Evolutionary conservation across 2,329 filamentous ascomycete genomes (phyloP).

Genomic region (Sporothrix brunneoviolacea): DNA sequence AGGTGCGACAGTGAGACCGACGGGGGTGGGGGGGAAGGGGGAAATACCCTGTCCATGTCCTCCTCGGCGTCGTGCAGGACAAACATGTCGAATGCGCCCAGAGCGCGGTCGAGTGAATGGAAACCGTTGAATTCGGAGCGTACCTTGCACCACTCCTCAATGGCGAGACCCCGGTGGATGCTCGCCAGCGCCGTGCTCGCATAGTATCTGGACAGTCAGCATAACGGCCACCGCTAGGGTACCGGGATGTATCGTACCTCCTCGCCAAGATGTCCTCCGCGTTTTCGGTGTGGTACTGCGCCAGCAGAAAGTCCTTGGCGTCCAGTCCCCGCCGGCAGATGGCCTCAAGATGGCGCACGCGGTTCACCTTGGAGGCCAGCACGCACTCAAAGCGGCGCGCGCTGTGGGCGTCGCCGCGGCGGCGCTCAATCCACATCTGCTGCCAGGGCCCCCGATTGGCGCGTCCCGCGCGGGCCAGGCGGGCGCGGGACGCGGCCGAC

Average conservation of each 20-base stretch:
- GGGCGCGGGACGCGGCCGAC: slow-evolving; percentile 57
- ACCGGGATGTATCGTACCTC: too few relatives aligned
- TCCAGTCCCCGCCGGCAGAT: slow-evolving; percentile 75
- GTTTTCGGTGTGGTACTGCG: slow-evolving; percentile 55
- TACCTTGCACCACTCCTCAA: slow-evolving; percentile 67
- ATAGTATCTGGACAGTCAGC: too few relatives aligned
- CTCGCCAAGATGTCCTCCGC: slow-evolving; percentile 71
- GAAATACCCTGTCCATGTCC: slow-evolving; percentile 65
- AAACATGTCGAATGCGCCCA: slow-evolving; percentile 87
- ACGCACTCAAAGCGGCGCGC: slow-evolving; percentile 58
- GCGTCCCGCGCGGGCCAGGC: slow-evolving; percentile 45
- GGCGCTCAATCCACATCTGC: slow-evolving; percentile 52
- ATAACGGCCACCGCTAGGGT: too few relatives aligned
- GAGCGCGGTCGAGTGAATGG: slow-evolving; percentile 57
- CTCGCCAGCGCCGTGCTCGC: slow-evolving; percentile 67
- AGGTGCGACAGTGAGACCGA: not conserved
- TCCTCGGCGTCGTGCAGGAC: slow-evolving; percentile 64
- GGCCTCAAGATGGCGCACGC: slow-evolving; percentile 61
- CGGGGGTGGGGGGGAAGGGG: slow-evolving; percentile 1
- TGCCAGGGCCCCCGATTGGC: slow-evolving; percentile 67
- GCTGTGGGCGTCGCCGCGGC: slow-evolving; percentile 44
- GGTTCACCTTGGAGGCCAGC: slow-evolving; percentile 61
- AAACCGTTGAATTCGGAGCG: slow-evolving; percentile 27
- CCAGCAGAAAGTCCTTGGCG: slow-evolving; percentile 74
- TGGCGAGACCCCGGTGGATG: slow-evolving; percentile 72